Evolutionary conservation across 1,284 basidiomycete species (phyloP).

Genomic region (Xerocomus subilludens): DNA sequence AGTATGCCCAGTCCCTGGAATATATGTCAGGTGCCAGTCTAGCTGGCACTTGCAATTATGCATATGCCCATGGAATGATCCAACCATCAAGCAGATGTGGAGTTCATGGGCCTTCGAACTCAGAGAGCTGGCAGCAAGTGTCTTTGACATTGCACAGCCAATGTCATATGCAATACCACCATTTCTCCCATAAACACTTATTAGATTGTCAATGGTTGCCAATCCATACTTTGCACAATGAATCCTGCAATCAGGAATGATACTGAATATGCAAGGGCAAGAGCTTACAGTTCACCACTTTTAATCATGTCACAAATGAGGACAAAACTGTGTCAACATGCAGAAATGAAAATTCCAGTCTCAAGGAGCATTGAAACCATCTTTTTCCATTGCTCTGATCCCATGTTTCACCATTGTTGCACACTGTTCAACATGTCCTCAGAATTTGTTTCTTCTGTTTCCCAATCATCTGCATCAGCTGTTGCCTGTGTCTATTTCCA

Average conservation of each 20-base stretch:
- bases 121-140: not conserved
- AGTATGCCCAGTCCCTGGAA: slow-evolving; percentile 1
- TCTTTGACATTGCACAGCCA: too few species aligned
- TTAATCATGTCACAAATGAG: slow-evolving; percentile 33
- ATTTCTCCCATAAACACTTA: slow-evolving; percentile 14
- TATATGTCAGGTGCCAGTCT: slow-evolving; percentile 25
- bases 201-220: slow-evolving; percentile 6
- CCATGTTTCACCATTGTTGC: too few species aligned
- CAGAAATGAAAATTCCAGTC: not conserved
- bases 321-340: slow-evolving; percentile 7
- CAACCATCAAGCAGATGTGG: too few species aligned
- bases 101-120: too few species aligned
- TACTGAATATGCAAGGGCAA: too few species aligned
- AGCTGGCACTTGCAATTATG: slow-evolving; percentile 39
- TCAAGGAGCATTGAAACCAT: not conserved
- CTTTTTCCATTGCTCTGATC: slow-evolving; percentile 7
- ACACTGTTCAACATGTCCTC: too few species aligned
- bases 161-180: not conserved
- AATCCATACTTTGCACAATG: slow-evolving; percentile 33
- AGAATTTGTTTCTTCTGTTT: too few species aligned
- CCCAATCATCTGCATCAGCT: not conserved
- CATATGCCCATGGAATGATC: slow-evolving; percentile 50
- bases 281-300: slow-evolving; percentile 31
- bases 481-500: too few species aligned
- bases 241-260: too few species aligned